Percentiles rank a stretch among this genome's conserved stretches.
Conservation (phyloP, 1,139 yeast species). For the Pneumocystis canis region DNA sequence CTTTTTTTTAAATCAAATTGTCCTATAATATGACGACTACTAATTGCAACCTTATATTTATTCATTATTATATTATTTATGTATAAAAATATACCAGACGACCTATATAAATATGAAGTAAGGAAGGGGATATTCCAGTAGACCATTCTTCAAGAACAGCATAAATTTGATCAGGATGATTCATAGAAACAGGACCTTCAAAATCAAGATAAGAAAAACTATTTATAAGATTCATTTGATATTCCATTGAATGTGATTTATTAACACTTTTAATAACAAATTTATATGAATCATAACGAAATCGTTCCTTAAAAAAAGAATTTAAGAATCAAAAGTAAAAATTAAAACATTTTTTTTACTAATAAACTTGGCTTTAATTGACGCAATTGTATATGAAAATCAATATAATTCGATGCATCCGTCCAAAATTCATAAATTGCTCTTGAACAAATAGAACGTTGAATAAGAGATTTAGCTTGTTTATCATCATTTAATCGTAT, state of each 20-base stretch:
- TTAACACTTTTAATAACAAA: slow-evolving; percentile 68
- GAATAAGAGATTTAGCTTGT: slow-evolving; percentile 50
- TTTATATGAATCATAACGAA: slow-evolving; percentile 45
- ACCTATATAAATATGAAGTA: slow-evolving; percentile 13
- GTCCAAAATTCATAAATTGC: slow-evolving; percentile 86
- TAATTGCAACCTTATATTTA: slow-evolving; percentile 15
- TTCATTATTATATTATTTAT: background rate
- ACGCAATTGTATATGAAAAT: slow-evolving; percentile 43
- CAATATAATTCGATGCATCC: slow-evolving; percentile 40
- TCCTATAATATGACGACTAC: slow-evolving; percentile 62
- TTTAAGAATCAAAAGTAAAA: background rate
- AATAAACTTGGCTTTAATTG: slow-evolving; percentile 17
- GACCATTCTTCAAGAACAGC: slow-evolving; percentile 62
- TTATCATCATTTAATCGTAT: slow-evolving; percentile 49
- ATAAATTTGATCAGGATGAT: slow-evolving; percentile 58
- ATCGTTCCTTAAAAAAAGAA: slow-evolving; percentile 18
- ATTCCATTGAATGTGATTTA: slow-evolving; percentile 43
- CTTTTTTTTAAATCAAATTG: slow-evolving; percentile 68
- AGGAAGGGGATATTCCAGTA: slow-evolving; percentile 12
- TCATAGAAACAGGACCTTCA: slow-evolving; percentile 65
- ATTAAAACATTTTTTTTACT: background rate
- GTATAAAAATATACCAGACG: background rate
- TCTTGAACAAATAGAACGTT: slow-evolving; percentile 42
- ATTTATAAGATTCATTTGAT: slow-evolving; percentile 53
- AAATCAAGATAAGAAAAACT: slow-evolving; percentile 55